A percentile compares a stretch with the other conserved stretches of the same genome.
Conservation (phyloP, 1,284 basidiomycete species). For the Papiliotrema terrestris region DNA sequence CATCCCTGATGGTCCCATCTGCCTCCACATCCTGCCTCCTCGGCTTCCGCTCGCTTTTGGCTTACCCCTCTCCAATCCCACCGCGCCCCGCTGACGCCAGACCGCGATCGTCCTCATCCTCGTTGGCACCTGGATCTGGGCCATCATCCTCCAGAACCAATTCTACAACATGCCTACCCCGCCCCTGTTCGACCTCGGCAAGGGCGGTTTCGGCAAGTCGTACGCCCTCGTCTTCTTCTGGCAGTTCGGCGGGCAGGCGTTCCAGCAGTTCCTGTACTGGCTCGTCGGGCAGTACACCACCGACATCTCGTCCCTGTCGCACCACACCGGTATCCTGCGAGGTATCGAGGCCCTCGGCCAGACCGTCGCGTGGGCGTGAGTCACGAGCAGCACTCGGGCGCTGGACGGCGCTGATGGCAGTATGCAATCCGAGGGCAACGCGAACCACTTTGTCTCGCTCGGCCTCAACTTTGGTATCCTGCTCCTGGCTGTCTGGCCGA, state of each 20-base stretch:
- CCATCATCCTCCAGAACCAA: conserved; percentile 24
- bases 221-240: conserved; percentile 29
- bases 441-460: conserved; percentile 28
- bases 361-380: conserved; percentile 32
- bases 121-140: conserved; percentile 33
- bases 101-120: conserved; percentile 17
- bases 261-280: conserved; percentile 32
- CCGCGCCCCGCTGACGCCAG: background rate
- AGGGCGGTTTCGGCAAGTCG: conserved; percentile 17
- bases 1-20: too few species aligned
- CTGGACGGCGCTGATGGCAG: conserved; percentile 5
- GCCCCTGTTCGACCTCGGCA: conserved; percentile 26
- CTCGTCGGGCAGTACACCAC: conserved; percentile 28
- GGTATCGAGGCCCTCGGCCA: conserved; percentile 28
- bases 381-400: background rate
- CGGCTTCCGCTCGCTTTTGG: too few species aligned
- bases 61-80: background rate
- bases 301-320: conserved; percentile 15
- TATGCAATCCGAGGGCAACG: conserved; percentile 25
- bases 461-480: conserved; percentile 30
- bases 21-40: too few species aligned
- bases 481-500: conserved; percentile 16
- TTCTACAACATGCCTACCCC: conserved; percentile 14
- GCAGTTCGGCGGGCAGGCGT: conserved; percentile 26
- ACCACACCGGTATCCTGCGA: conserved; percentile 25